Conservation (phyloP, 352 stramenopile species). For the Thalassiosira mediterranea region DNA sequence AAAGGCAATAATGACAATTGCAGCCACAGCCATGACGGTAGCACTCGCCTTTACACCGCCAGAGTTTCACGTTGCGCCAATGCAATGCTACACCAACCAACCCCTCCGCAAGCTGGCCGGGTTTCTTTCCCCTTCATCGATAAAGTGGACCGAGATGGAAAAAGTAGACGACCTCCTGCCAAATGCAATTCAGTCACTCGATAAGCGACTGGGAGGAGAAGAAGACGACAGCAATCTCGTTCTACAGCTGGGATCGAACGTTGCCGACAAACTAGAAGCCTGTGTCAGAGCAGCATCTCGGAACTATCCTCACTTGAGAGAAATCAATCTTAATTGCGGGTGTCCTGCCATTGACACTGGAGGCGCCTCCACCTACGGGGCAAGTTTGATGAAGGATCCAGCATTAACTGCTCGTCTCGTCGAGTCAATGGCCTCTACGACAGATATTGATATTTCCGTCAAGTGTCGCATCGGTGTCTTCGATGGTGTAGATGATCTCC, state of each 20-base stretch:
- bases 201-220: conserved; percentile 31
- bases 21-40: too few relatives aligned
- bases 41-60: too few relatives aligned
- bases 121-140: conserved; percentile 48
- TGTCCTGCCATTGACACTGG: conserved; percentile 60
- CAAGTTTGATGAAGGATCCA: conserved; percentile 58
- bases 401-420: conserved; percentile 42
- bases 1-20: too few relatives aligned
- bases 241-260: conserved; percentile 54
- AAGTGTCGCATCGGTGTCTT: conserved; percentile 58
- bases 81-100: conserved; percentile 61
- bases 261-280: conserved; percentile 29
- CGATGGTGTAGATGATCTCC: conserved; percentile 47
- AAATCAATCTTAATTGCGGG: conserved; percentile 69
- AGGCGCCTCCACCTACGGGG: conserved; percentile 51
- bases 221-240: conserved; percentile 26
- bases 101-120: conserved; percentile 36
- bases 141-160: conserved; percentile 69
- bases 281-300: conserved; percentile 31
- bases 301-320: conserved; percentile 37
- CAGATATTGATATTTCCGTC: conserved; percentile 39
- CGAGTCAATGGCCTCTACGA: conserved; percentile 18
- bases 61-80: conserved; percentile 61
- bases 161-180: conserved; percentile 57
- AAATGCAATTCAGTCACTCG: conserved; percentile 12